Conservation (phyloP, 352 stramenopile genomes). For the Phytophthora europaea region DNA sequence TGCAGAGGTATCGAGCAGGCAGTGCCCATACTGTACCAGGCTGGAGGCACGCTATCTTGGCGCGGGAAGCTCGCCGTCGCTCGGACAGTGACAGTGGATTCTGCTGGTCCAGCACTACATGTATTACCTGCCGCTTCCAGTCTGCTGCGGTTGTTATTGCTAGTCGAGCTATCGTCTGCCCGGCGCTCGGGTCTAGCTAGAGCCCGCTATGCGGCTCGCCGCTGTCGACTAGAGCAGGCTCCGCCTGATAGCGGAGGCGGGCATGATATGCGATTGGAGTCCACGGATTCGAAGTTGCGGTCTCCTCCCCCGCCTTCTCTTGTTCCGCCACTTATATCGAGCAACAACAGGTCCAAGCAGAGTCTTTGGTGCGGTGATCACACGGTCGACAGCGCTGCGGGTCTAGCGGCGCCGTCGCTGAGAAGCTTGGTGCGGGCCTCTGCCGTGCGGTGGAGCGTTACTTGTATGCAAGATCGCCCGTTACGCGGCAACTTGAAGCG, state of each 20-base stretch:
- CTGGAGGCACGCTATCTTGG: background rate
- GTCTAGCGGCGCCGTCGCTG: too few relatives aligned
- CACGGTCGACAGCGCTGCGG: background rate
- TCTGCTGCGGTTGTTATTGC: background rate
- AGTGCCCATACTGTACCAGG: background rate
- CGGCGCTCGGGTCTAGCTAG: background rate
- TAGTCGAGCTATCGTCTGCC: background rate
- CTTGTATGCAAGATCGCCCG: conserved; percentile 8
- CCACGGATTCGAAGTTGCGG: conserved; percentile 22
- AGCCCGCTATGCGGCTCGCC: background rate
- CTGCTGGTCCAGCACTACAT: background rate
- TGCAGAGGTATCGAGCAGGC: conserved; percentile 15
- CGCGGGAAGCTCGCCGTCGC: background rate
- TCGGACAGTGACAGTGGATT: background rate
- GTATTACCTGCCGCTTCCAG: background rate
- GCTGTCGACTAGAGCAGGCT: too few relatives aligned
- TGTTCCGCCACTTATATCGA: conserved; percentile 1
- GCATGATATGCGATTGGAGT: conserved; percentile 15
- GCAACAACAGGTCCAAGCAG: too few relatives aligned
- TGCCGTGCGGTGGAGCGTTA: conserved; percentile 1
- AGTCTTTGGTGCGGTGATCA: too few relatives aligned
- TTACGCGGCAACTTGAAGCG: conserved; percentile 35
- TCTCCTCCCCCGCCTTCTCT: conserved; percentile 19
- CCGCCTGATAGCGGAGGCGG: too few relatives aligned
- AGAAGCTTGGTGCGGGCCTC: conserved; percentile 4